phyloP scores from a whole-genome alignment of 1,284 basidiomycete species.

The Cryptococcus floricola region DNA sequence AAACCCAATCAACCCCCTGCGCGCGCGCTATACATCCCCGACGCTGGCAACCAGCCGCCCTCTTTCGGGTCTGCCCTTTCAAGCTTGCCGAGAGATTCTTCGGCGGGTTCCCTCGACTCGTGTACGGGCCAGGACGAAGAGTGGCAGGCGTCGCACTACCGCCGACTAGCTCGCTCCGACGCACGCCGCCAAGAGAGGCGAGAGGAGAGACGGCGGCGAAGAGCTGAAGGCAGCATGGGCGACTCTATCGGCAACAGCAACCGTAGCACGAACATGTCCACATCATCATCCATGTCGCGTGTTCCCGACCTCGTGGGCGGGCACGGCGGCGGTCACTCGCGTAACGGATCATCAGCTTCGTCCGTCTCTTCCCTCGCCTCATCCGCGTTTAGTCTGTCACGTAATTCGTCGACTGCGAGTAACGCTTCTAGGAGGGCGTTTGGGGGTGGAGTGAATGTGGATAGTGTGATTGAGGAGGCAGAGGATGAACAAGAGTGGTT shows the following conservation, averaged over 20 bases:
- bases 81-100: conserved; percentile 20
- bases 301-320: conserved; percentile 39
- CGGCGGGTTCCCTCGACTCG: not conserved
- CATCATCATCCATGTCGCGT: conserved; percentile 22
- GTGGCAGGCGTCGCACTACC: conserved; percentile 42
- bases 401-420: conserved; percentile 31
- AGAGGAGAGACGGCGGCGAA: conserved; percentile 33
- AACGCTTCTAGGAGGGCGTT: conserved; percentile 26
- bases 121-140: conserved; percentile 13
- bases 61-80: conserved; percentile 16
- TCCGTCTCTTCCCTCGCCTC: conserved; percentile 30
- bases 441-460: conserved; percentile 26
- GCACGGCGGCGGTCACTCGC: conserved; percentile 24
- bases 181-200: conserved; percentile 34
- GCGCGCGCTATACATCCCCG: conserved; percentile 7
- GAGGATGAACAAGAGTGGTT: conserved; percentile 39
- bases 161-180: conserved; percentile 41
- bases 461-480: conserved; percentile 40
- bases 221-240: conserved; percentile 28
- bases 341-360: conserved; percentile 32
- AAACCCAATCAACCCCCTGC: conserved; percentile 18
- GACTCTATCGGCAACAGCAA: conserved; percentile 19
- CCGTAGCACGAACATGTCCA: conserved; percentile 23
- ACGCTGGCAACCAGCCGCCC: conserved; percentile 12
- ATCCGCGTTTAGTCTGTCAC: conserved; percentile 25